Conservation (phyloP, 768 basidiomycete genomes). For the Leucogyrophana mollusca region DNA sequence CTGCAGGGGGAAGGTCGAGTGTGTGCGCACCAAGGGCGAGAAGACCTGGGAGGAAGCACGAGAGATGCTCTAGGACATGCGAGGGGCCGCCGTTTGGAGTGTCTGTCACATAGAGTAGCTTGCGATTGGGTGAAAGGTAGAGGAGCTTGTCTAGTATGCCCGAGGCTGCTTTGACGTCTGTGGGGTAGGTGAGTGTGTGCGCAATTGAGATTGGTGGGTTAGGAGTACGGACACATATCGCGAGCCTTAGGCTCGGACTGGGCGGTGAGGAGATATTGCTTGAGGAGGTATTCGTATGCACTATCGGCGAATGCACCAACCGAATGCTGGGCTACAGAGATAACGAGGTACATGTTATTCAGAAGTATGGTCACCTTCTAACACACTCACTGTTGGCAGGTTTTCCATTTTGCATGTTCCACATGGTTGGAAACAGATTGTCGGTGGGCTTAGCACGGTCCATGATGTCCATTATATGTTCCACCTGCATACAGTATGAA, state of each 20-base stretch:
- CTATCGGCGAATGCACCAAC: slow-evolving; percentile 63
- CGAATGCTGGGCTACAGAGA: slow-evolving; percentile 38
- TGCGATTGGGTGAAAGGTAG: slow-evolving; percentile 53
- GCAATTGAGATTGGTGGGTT: neutral
- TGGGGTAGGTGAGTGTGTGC: neutral
- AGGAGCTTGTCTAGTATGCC: slow-evolving; percentile 58
- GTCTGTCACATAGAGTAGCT: slow-evolving; percentile 66
- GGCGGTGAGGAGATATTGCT: slow-evolving; percentile 56
- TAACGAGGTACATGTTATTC: neutral
- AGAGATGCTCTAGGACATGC: slow-evolving; percentile 61
- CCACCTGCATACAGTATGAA: slow-evolving; percentile 19
- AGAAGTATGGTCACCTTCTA: neutral
- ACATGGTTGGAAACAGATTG: slow-evolving; percentile 20
- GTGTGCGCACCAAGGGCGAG: slow-evolving; percentile 61
- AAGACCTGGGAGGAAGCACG: slow-evolving; percentile 68
- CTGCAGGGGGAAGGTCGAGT: slow-evolving; percentile 34
- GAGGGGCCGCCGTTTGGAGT: slow-evolving; percentile 30
- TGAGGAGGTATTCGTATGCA: slow-evolving; percentile 67
- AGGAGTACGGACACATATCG: slow-evolving; percentile 48
- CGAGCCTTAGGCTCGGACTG: slow-evolving; percentile 41
- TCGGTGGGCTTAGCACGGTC: slow-evolving; percentile 8
- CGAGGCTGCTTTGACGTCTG: slow-evolving; percentile 51
- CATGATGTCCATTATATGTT: slow-evolving; percentile 34
- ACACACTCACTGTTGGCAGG: slow-evolving; percentile 17
- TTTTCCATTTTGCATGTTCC: slow-evolving; percentile 15